These are phyloP conservation scores for Fusarium burgessii DNA, from an alignment of 2,329 filamentous ascomycete species.

Conservation along the genomic window DNA sequence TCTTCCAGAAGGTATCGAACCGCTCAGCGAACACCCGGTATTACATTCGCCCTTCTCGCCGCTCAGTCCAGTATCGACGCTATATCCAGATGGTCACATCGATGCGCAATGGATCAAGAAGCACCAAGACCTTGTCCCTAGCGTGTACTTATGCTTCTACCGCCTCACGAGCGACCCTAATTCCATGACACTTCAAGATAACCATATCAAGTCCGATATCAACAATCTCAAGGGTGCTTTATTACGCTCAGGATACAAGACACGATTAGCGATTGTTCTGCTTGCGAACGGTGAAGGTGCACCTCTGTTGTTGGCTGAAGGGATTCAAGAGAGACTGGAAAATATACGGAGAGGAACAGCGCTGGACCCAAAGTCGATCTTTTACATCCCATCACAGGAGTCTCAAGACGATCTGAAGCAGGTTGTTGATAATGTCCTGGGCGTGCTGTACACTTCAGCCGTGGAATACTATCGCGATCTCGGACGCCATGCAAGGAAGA, in stretches of 20 bases:
- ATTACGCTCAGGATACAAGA: conserved; percentile 78
- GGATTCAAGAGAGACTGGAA: conserved; percentile 75
- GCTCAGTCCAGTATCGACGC: conserved; percentile 81
- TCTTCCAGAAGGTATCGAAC: conserved; percentile 64
- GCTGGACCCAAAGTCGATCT: conserved; percentile 85
- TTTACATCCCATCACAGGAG: conserved; percentile 82
- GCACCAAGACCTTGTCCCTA: conserved; percentile 86
- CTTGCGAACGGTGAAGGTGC: conserved; percentile 48
- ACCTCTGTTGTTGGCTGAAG: conserved; percentile 69
- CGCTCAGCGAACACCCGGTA: conserved; percentile 62
- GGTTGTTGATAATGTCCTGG: conserved; percentile 79
- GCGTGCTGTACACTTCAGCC: conserved; percentile 77
- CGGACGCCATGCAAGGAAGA: conserved; percentile 90
- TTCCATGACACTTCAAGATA: conserved; percentile 84
- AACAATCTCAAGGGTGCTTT: conserved; percentile 79
- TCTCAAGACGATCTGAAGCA: conserved; percentile 77
- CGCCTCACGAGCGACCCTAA: conserved; percentile 77
- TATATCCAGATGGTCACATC: conserved; percentile 92
- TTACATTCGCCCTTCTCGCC: conserved; percentile 94
- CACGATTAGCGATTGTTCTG: conserved; percentile 76
- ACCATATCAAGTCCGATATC: conserved; percentile 88
- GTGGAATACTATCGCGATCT: conserved; percentile 95
- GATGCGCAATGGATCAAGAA: conserved; percentile 87
- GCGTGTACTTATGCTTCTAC: conserved; percentile 85
- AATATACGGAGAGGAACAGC: conserved; percentile 83